Percentiles rank a stretch among this genome's conserved stretches.
phyloP scores from a whole-genome alignment of 805 yeast genomes.

The Pichia membranifaciens region DNA sequence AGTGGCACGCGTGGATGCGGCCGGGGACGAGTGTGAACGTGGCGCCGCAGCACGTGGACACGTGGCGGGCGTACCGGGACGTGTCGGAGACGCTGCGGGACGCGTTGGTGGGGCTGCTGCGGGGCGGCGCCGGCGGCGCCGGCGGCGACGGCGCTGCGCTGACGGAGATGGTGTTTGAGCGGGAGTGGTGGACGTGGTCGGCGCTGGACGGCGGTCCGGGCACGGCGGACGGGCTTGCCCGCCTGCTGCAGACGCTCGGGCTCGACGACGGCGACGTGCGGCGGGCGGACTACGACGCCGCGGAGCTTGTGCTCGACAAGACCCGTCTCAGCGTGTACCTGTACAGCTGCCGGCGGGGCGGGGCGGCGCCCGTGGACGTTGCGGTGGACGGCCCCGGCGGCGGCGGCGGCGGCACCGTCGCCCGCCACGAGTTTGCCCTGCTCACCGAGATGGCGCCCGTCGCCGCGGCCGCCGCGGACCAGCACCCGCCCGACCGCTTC shows the following conservation, averaged over 20 bases:
- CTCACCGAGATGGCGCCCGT: constrained; percentile 1
- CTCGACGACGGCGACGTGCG: no score
- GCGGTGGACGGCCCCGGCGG: no score
- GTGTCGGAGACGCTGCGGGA: constrained; percentile 11
- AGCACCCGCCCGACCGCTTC: constrained; percentile 3
- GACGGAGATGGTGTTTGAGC: constrained; percentile 16
- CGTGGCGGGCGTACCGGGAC: constrained; percentile 20
- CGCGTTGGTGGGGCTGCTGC: background rate
- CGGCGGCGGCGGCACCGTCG: no score
- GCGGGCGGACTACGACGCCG: background rate
- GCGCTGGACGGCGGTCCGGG: background rate
- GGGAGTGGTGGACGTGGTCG: constrained; percentile 25
- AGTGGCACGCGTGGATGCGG: constrained; percentile 1
- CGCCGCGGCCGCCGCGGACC: background rate
- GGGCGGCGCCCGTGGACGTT: background rate
- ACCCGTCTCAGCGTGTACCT: background rate
- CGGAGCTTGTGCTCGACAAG: constrained; percentile 8
- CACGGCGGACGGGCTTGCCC: background rate
- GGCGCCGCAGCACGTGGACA: constrained; percentile 27
- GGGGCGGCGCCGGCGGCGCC: no score
- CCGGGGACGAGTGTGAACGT: constrained; percentile 22
- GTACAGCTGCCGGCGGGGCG: background rate
- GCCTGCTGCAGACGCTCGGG: no score
- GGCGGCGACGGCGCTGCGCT: no score
- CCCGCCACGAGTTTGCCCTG: constrained; percentile 15